A percentile compares a stretch with the other conserved stretches of the same genome.
phyloP scores from a whole-genome alignment of 2,329 filamentous ascomycete genomes.

The Esteya vermicola region DNA sequence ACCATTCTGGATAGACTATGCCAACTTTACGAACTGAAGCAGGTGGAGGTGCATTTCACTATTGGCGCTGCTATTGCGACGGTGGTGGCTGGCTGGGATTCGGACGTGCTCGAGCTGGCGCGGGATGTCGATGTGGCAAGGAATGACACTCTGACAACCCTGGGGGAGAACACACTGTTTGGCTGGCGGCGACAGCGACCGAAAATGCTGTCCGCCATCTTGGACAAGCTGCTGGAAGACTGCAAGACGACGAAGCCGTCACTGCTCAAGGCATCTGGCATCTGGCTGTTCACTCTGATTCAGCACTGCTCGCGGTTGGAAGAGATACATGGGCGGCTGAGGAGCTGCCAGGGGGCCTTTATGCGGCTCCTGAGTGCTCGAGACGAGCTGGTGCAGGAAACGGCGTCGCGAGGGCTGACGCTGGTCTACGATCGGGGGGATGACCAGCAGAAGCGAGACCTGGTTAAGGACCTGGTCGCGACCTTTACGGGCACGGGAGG shows the following conservation, averaged over 20 bases:
- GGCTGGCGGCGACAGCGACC: slow-evolving; percentile 22
- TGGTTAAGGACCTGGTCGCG: slow-evolving; percentile 76
- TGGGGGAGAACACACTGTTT: slow-evolving; percentile 11
- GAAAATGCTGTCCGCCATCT: slow-evolving; percentile 32
- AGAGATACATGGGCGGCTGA: slow-evolving; percentile 58
- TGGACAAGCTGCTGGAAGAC: slow-evolving; percentile 62
- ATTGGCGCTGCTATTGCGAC: slow-evolving; percentile 80
- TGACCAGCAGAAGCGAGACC: slow-evolving; percentile 59
- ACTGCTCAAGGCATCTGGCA: slow-evolving; percentile 78
- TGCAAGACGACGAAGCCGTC: slow-evolving; percentile 80
- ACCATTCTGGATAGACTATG: slow-evolving; percentile 56
- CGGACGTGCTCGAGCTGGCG: slow-evolving; percentile 59
- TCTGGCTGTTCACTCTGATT: slow-evolving; percentile 86
- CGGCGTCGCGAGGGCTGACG: slow-evolving; percentile 78
- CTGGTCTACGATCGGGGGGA: slow-evolving; percentile 91
- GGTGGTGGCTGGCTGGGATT: slow-evolving; percentile 68
- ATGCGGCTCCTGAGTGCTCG: slow-evolving; percentile 75
- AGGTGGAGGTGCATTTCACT: slow-evolving; percentile 78
- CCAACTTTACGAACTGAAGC: slow-evolving; percentile 67
- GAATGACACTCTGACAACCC: slow-evolving; percentile 18
- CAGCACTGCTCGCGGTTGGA: slow-evolving; percentile 75
- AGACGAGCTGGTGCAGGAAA: slow-evolving; percentile 92
- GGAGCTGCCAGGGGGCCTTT: slow-evolving; percentile 74
- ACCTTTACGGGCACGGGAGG: slow-evolving; percentile 74
- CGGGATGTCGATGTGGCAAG: slow-evolving; percentile 67